Base-by-base conservation (phyloP, 192 early-diverging fungal genomes). In the Spinellus fusiger region DNA sequence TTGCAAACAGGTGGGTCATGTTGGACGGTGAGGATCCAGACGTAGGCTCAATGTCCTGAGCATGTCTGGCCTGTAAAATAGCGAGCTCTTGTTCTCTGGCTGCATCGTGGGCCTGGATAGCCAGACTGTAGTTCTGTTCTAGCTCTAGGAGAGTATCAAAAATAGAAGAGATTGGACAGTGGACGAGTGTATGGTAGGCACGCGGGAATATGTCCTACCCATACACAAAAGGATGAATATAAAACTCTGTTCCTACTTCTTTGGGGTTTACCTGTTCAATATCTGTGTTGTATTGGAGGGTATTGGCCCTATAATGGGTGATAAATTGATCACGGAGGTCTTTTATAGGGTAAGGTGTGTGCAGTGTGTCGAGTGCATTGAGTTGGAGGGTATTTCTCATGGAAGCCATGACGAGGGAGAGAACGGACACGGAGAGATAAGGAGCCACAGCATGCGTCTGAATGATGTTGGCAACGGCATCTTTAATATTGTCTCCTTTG, bases 61-160 rank as follows among this genome's bases (percentile, higher is more conserved):
- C 61, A 44, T 70, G 68, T 37, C 59, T 55, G 26, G 33, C 32
- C 26, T 51, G 35, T 5, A 59, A 16, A 0, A 29, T 18, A 2
- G 26, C n/a, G 28, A 59, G 26, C 47, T 64, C 59, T 1, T 63
- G 12, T 44, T 63, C 47, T 7, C 18, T 12, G 3, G 22, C 47
- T 37, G 44, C n/a, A 15, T 68, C 28, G 1, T 77, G 53, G 27
- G 78, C 75, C 16, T 74, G 68, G 4, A 80, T 76, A 13, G 76
- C 68, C 27, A 71, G 51, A 8, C 75, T 69, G 56, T 79, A 81
- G n/a, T 61, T 73, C 29, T 79, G 79, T 46, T 84, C 81, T 18
- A 84, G 52, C n/a, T 79, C 69, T 48, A 81, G 58, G 15, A 84
- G 64, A 10, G 77, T 74, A 64, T 84, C 77, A 61, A 84, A 84